Base-by-base conservation (phyloP, 768 basidiomycete genomes). In the Cystofilobasidium ferigula region DNA sequence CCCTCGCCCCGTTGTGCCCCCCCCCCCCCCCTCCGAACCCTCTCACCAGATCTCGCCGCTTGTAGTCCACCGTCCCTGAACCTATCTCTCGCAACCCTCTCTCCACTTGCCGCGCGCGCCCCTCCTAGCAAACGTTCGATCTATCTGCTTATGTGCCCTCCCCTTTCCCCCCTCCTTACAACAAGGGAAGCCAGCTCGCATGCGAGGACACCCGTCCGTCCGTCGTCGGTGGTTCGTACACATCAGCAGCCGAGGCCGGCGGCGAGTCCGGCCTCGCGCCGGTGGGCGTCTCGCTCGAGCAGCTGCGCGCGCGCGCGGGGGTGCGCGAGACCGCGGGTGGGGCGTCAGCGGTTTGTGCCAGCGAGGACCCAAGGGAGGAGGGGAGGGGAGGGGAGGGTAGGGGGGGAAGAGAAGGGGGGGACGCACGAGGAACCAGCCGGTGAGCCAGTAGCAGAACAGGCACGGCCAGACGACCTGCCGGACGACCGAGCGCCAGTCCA, bases 401-500 rank as follows among this genome's bases (percentile, higher is more conserved):
- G 47, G 14, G 12, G 47, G 35, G n/a, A 38, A 26, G 34, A 34
- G 12, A 0, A 26, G 30, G 26, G 28, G 35, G 26, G 34, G 40
- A 67, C 65, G 56, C 24, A 78, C 77, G 43, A 75, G 73, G 14
- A 78, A 76, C 88, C 89, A 91, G 16, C 86, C 86, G 85, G 86
- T 90, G 20, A 86, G 77, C 69, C 85, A 83, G 76, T 91, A 91
- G 69, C 87, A 77, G 22, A 85, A 73, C 8, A 84, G 86, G 26
- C 85, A 85, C 3, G 89, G 89, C 60, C 89, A 73, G 56, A 84
- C 81, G 71, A 89, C 89, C 73, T 83, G 82, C 64, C 81, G 73
- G 20, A 81, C 78, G 1, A 92, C 86, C 73, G 83, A 81, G 43
- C 75, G 78, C 89, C 89, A 91, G 75, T 92, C 85, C 89, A 87